Percentiles rank a stretch among this genome's conserved stretches.
Conservation (phyloP, 345 rosid genomes). For the Linum trigynum region DNA sequence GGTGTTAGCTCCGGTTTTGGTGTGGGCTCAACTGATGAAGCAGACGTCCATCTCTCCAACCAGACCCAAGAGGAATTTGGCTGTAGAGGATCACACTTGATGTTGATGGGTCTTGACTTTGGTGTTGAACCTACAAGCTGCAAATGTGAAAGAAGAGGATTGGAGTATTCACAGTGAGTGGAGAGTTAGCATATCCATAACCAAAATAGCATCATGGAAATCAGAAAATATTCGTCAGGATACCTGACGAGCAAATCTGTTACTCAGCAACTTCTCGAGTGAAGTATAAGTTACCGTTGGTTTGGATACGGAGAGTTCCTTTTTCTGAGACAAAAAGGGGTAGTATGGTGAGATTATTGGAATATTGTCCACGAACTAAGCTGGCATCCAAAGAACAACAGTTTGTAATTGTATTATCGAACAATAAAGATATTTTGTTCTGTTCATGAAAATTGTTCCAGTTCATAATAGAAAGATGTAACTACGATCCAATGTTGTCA, state of each 20-base stretch:
- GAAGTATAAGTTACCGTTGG: conserved; percentile 34
- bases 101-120: conserved; percentile 46
- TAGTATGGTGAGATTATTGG: not conserved
- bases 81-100: conserved; percentile 76
- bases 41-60: conserved; percentile 96
- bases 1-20: conserved; percentile 27
- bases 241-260: conserved; percentile 85
- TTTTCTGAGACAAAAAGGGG: conserved; percentile 33
- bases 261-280: conserved; percentile 59
- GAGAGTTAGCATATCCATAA: conserved; percentile 2
- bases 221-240: conserved; percentile 7
- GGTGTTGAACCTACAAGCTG: conserved; percentile 80
- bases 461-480: too few species aligned
- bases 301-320: conserved; percentile 24
- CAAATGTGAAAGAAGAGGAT: conserved; percentile 18
- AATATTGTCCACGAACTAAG: not conserved
- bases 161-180: not conserved
- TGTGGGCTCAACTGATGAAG: conserved; percentile 37
- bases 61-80: conserved; percentile 84
- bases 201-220: conserved; percentile 8
- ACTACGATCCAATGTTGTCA: not conserved
- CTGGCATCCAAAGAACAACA: too few species aligned
- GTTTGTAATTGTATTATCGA: too few species aligned
- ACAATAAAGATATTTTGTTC: not conserved
- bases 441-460: not conserved